These are phyloP conservation scores for Stromatinia cepivora DNA, from an alignment of 2,329 filamentous ascomycete species.

Conservation along the genomic window DNA sequence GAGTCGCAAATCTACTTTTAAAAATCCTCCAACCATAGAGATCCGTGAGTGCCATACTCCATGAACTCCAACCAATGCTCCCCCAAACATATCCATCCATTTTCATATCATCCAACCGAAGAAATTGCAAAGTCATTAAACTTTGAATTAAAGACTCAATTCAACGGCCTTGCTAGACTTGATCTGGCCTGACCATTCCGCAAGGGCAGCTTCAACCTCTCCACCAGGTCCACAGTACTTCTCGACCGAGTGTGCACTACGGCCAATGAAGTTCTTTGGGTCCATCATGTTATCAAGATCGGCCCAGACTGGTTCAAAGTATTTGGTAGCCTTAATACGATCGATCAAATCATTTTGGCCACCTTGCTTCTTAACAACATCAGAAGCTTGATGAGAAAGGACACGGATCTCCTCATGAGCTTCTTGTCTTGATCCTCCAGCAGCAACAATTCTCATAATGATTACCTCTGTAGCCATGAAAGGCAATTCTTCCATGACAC, in stretches of 20 bases:
- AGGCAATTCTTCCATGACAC: constrained; percentile 74
- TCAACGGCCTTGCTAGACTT: constrained; percentile 32
- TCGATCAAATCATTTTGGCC: constrained; percentile 73
- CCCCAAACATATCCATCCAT: constrained; percentile 3
- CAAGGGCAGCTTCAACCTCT: constrained; percentile 50
- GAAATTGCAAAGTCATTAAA: not conserved
- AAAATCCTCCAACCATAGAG: not conserved
- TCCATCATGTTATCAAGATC: constrained; percentile 70
- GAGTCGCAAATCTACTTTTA: constrained; percentile 8
- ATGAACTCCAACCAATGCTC: constrained; percentile 19
- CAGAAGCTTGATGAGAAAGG: constrained; percentile 72
- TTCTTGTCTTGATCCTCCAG: constrained; percentile 73
- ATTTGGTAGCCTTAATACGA: constrained; percentile 69
- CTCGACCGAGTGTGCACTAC: constrained; percentile 54
- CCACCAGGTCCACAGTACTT: constrained; percentile 50
- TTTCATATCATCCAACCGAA: not conserved
- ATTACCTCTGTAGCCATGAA: constrained; percentile 79
- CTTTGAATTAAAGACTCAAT: constrained; percentile 24
- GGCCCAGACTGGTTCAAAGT: constrained; percentile 71
- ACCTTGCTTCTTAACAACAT: constrained; percentile 72
- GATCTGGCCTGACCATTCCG: constrained; percentile 46
- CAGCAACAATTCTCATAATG: constrained; percentile 74
- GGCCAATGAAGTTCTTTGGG: constrained; percentile 59
- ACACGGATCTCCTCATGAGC: constrained; percentile 87
- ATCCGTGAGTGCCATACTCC: constrained; percentile 9